Evolutionary conservation across 75 land plant species (phyloP), one percentile per base, ranked within the genome.

Genomic region (Picea glauca): DNA sequence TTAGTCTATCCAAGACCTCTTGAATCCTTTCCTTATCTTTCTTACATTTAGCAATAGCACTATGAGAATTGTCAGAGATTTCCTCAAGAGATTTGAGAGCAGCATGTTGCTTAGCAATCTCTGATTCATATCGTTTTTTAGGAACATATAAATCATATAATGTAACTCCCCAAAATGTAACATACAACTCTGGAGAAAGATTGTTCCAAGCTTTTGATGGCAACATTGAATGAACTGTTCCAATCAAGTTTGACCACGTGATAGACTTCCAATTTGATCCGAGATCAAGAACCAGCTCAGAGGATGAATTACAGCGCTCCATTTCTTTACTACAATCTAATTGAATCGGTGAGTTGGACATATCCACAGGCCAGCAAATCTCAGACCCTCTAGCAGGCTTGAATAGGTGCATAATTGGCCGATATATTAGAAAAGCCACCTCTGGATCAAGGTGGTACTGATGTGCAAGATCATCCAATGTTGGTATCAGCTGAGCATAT

Each of bases 101-200:
- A n/a, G n/a, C n/a, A n/a, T n/a, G n/a, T n/a, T n/a, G n/a, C n/a
- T n/a, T n/a, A n/a, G n/a, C n/a, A n/a, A n/a, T n/a, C n/a, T n/a
- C n/a, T n/a, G n/a, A n/a, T n/a, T n/a, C n/a, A n/a, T n/a, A n/a
- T n/a, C n/a, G n/a, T n/a, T n/a, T n/a, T n/a, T n/a, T n/a, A n/a
- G n/a, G n/a, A n/a, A n/a, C n/a, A n/a, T n/a, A n/a, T n/a, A n/a
- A n/a, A n/a, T n/a, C n/a, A n/a, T n/a, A n/a, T n/a, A n/a, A n/a
- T n/a, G n/a, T n/a, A n/a, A n/a, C n/a, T n/a, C n/a, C n/a, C n/a
- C n/a, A n/a, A n/a, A n/a, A n/a, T n/a, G n/a, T n/a, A n/a, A n/a
- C n/a, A n/a, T n/a, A n/a, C n/a, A n/a, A n/a, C n/a, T n/a, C 98
- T 77, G 99, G 98, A 35, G 99, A 97, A 20, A 97, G 90, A 82